phyloP scores from a whole-genome alignment of 768 basidiomycete genomes.

The Leccinum fibrillosum region DNA sequence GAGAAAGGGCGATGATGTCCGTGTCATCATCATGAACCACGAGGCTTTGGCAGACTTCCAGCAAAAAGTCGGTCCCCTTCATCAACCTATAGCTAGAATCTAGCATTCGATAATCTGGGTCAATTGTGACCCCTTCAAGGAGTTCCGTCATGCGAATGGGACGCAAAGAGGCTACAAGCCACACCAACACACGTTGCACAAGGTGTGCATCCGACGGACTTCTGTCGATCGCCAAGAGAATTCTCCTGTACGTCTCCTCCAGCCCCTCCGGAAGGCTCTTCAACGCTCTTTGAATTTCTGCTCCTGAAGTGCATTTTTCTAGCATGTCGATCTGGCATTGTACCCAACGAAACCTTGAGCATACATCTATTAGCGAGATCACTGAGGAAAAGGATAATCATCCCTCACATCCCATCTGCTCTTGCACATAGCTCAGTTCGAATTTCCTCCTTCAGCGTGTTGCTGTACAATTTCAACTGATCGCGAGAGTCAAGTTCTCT shows the following conservation, averaged over 20 bases:
- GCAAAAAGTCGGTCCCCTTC: too few relatives aligned
- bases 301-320: background rate
- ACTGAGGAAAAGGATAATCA: background rate
- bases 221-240: too few relatives aligned
- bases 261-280: conserved; percentile 11
- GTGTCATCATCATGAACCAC: too few relatives aligned
- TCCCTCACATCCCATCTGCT: conserved; percentile 21
- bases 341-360: conserved; percentile 14
- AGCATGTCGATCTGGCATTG: conserved; percentile 17
- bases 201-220: too few relatives aligned
- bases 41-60: too few relatives aligned
- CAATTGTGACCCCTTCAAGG: too few relatives aligned
- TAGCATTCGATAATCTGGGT: background rate
- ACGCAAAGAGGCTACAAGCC: too few relatives aligned
- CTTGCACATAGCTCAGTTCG: background rate
- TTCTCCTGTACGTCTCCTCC: background rate
- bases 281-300: conserved; percentile 1
- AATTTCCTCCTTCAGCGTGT: conserved; percentile 7
- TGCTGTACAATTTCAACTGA: background rate
- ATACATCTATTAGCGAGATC: background rate
- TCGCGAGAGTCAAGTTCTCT: conserved; percentile 9
- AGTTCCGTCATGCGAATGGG: too few relatives aligned
- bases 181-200: too few relatives aligned
- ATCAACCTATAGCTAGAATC: background rate
- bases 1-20: too few relatives aligned